Evolutionary conservation across 2,329 filamentous ascomycete genomes (phyloP).

Genomic region (Aspergillus intermedius): DNA sequence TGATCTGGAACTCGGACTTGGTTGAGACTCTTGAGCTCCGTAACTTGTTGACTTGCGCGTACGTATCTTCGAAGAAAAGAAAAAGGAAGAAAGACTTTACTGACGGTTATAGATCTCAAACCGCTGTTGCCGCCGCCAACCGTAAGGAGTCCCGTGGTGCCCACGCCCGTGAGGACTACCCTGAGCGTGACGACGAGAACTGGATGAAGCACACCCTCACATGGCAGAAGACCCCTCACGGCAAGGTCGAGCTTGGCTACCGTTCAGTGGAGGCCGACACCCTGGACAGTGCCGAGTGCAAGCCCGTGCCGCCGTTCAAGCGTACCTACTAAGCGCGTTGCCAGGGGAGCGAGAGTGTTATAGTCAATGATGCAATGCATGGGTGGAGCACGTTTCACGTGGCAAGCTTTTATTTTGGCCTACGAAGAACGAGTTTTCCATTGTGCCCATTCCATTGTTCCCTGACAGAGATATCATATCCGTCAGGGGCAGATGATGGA

Average conservation of each 20-base stretch:
- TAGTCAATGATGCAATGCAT: neutral
- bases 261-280: constrained; percentile 74
- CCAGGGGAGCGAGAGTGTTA: neutral
- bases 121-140: constrained; percentile 80
- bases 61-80: constrained; percentile 42
- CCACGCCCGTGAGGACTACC: constrained; percentile 93
- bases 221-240: constrained; percentile 90
- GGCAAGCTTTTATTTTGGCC: neutral
- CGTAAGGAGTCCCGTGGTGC: constrained; percentile 96
- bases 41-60: constrained; percentile 94
- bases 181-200: constrained; percentile 87
- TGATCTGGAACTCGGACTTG: constrained; percentile 99
- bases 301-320: constrained; percentile 94
- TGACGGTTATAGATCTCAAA: constrained; percentile 62
- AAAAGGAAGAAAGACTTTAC: constrained; percentile 5
- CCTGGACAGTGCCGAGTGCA: constrained; percentile 92
- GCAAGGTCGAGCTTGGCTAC: constrained; percentile 79
- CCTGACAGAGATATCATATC: neutral
- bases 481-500: neutral
- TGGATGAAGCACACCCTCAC: constrained; percentile 99
- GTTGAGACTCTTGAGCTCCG: constrained; percentile 93
- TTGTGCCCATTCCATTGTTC: no score
- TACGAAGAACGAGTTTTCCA: neutral
- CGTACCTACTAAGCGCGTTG: constrained; percentile 42
- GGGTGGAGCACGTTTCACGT: neutral